Conservation (phyloP, 495 filamentous ascomycete species). For the Terfezia boudieri region DNA sequence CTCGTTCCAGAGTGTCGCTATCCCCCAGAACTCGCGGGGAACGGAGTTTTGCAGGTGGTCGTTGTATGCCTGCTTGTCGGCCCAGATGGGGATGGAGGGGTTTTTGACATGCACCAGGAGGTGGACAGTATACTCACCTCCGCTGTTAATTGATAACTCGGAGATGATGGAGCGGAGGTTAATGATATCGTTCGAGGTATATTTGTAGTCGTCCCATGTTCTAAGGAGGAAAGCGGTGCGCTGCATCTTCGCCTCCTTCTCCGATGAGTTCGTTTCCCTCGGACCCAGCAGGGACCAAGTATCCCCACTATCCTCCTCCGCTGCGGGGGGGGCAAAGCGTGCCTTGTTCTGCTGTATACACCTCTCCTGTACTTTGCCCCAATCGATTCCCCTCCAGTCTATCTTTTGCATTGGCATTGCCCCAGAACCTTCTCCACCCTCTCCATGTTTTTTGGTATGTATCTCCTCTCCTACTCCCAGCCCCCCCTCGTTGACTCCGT, state of each 20-base stretch:
- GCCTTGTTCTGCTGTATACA: constrained; percentile 41
- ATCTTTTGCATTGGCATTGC: constrained; percentile 20
- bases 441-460: constrained; percentile 40
- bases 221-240: constrained; percentile 53
- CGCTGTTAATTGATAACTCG: constrained; percentile 47
- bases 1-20: constrained; percentile 80
- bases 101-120: constrained; percentile 55
- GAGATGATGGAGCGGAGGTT: constrained; percentile 50
- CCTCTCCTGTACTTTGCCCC: constrained; percentile 42
- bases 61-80: constrained; percentile 30
- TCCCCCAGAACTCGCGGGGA: constrained; percentile 67
- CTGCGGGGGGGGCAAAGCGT: constrained; percentile 25
- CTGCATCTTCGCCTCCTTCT: constrained; percentile 19
- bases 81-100: constrained; percentile 31
- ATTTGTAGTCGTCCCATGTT: constrained; percentile 41
- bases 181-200: constrained; percentile 46
- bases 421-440: constrained; percentile 45
- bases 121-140: constrained; percentile 57
- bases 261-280: constrained; percentile 2
- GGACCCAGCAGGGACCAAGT: neutral
- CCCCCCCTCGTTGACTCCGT: constrained; percentile 51
- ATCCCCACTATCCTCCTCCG: neutral
- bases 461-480: constrained; percentile 55
- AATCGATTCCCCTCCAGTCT: constrained; percentile 46
- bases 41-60: constrained; percentile 42